Base-by-base conservation (phyloP, 2,329 filamentous ascomycete species). In the Phaeosphaeriaceae sp. region DNA sequence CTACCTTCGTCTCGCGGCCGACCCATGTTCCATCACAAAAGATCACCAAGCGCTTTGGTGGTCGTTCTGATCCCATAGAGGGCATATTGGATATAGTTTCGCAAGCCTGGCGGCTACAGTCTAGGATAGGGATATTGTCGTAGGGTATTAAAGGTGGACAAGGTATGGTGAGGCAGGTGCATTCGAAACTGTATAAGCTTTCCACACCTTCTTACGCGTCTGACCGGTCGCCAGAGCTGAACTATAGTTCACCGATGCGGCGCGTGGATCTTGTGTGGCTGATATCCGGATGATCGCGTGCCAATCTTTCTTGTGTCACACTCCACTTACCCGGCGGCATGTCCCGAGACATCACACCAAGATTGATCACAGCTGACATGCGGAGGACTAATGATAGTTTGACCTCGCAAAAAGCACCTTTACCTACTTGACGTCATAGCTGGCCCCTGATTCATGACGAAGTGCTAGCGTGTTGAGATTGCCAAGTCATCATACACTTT, bases 21-120 rank as follows among this genome's bases (percentile, higher is more conserved):
- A 73, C 73, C 74, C 74, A 77, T 21, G 73, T 76, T 19, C 74
- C 74, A 60, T 76, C 74, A 58, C 73, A 76, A 56, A 75, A 76
- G 40, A 76, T 46, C 22, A 67, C 55, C 1, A 77, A 63, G 13
- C 66, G 70, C 48, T 74, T 76, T 1, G 62, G 45, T 9, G 68
- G 67, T 5, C 57, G 53, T 4, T 44, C 24, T 1, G 54, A 27
- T 10, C 47, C 54, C 40, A 54, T 21, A 11, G 53, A 62, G 7
- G 62, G 47, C 64, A 68, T 7, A 15, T 71, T 13, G 7, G 53
- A 33, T 44, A 41, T 41, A 41, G 5, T 5, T 27, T 27, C 9
- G 25, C 25, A 9, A 27, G 25, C 25, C n/a, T 27, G 25, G 25
- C 25, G 25, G 25, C 9, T 27, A 27, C 25, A 27, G 25, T 27